Conservation (phyloP, 2,329 filamentous ascomycete species). For the Amphichorda felina region DNA sequence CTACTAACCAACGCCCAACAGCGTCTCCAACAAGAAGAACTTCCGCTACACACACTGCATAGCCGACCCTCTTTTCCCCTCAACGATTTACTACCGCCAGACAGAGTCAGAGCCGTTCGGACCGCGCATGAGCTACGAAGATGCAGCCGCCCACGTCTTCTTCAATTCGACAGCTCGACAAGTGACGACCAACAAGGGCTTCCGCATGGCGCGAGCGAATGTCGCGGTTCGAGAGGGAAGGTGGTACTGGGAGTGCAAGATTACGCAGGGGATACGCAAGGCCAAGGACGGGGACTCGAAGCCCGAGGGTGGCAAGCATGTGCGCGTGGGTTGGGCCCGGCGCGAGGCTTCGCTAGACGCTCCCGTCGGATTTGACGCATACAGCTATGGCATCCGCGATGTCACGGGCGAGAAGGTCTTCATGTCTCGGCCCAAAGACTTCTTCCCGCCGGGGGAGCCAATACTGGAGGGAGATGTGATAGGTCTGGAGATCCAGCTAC, state of each 20-base stretch:
- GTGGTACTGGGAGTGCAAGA: slow-evolving; percentile 89
- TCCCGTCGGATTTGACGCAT: slow-evolving; percentile 78
- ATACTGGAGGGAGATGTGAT: slow-evolving; percentile 88
- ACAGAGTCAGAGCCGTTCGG: slow-evolving; percentile 78
- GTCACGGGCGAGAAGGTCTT: slow-evolving; percentile 84
- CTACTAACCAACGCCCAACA: slow-evolving; percentile 10
- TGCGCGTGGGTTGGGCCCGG: slow-evolving; percentile 79
- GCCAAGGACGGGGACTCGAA: slow-evolving; percentile 28
- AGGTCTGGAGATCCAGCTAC: slow-evolving; percentile 83
- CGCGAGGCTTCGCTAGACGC: slow-evolving; percentile 73
- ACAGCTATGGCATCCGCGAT: slow-evolving; percentile 89
- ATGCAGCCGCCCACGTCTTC: slow-evolving; percentile 74
- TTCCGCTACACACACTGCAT: slow-evolving; percentile 89
- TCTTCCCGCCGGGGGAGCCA: slow-evolving; percentile 68
- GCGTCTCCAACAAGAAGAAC: slow-evolving; percentile 54
- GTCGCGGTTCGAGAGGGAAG: slow-evolving; percentile 80
- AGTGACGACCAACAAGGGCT: slow-evolving; percentile 85
- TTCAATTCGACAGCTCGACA: slow-evolving; percentile 66
- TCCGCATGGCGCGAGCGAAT: slow-evolving; percentile 83
- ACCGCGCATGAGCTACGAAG: slow-evolving; percentile 83
- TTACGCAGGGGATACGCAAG: slow-evolving; percentile 59
- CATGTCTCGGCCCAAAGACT: slow-evolving; percentile 85
- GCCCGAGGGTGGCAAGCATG: slow-evolving; percentile 42
- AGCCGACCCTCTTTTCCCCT: slow-evolving; percentile 76
- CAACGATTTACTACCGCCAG: slow-evolving; percentile 78